These are phyloP conservation scores for Elongisporangium anandrum DNA, from an alignment of 352 stramenopile species.

Conservation along the genomic window DNA sequence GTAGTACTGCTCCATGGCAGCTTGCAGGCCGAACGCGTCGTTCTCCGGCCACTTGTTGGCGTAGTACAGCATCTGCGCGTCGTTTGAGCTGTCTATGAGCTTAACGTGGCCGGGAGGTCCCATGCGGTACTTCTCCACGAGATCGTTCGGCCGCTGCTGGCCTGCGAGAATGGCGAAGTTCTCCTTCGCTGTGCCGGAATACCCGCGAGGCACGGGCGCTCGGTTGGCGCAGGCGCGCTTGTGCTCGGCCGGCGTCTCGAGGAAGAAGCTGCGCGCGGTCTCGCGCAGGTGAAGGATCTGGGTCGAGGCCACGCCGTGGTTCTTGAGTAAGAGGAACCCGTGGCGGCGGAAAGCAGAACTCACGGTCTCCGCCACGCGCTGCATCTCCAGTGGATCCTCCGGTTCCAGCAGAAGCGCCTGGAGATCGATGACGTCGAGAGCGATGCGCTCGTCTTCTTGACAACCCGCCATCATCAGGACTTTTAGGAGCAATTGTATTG, in stretches of 20 bases:
- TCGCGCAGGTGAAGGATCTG: neutral
- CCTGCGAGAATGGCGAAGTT: slow-evolving; percentile 19
- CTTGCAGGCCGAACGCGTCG: slow-evolving; percentile 8
- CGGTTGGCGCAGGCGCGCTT: slow-evolving; percentile 10
- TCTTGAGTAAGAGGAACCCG: slow-evolving; percentile 5
- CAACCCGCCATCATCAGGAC: too few relatives aligned
- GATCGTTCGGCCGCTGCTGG: slow-evolving; percentile 10
- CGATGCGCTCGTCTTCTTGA: neutral
- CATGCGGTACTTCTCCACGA: slow-evolving; percentile 25
- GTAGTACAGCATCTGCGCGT: slow-evolving; percentile 19
- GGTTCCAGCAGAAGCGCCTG: neutral
- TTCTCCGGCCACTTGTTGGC: slow-evolving; percentile 14
- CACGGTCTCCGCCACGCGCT: slow-evolving; percentile 4
- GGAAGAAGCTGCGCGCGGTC: slow-evolving; percentile 4
- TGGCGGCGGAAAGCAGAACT: slow-evolving; percentile 6
- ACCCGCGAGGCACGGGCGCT: slow-evolving; percentile 13
- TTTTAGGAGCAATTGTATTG: too few relatives aligned
- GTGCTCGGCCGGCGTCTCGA: slow-evolving; percentile 1
- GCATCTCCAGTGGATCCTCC: neutral
- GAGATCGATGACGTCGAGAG: neutral
- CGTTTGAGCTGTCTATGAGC: slow-evolving; percentile 8
- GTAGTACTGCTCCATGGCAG: slow-evolving; percentile 17
- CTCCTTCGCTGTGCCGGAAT: slow-evolving; percentile 12
- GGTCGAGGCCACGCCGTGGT: slow-evolving; percentile 1
- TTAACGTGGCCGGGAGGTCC: slow-evolving; percentile 5